Conservation (phyloP, 768 basidiomycete genomes). For the Porpolomopsis calyptriformis region DNA sequence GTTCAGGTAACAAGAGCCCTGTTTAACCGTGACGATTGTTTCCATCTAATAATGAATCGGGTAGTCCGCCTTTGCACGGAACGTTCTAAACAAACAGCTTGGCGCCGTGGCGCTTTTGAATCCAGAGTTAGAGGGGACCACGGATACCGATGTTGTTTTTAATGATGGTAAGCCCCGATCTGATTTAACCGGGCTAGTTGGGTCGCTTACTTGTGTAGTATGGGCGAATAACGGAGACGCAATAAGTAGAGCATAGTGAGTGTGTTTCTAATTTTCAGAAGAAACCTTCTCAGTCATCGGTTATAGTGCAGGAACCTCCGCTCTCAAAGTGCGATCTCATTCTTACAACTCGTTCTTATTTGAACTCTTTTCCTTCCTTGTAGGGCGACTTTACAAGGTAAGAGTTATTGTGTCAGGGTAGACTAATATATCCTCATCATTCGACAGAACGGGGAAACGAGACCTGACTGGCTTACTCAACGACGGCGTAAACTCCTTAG, state of each 20-base stretch:
- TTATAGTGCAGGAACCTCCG: constrained; percentile 86
- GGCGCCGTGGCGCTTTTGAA: constrained; percentile 60
- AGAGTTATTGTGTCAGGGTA: neutral
- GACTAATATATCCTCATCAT: constrained; percentile 8
- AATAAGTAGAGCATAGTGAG: constrained; percentile 79
- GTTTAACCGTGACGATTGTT: neutral
- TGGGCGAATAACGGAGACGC: constrained; percentile 99
- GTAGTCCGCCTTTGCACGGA: constrained; percentile 85
- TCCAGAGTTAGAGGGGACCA: constrained; percentile 39
- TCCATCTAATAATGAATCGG: neutral
- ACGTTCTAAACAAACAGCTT: constrained; percentile 66
- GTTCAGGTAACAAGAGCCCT: constrained; percentile 50
- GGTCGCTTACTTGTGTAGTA: no score
- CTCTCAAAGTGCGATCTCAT: constrained; percentile 62
- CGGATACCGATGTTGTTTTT: constrained; percentile 62
- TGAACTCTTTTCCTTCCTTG: constrained; percentile 4
- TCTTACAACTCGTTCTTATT: constrained; percentile 1
- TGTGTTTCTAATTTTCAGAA: constrained; percentile 10
- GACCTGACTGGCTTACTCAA: constrained; percentile 87
- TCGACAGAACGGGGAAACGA: constrained; percentile 80
- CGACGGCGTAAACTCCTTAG: constrained; percentile 91
- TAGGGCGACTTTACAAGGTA: constrained; percentile 86
- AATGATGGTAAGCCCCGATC: constrained; percentile 69
- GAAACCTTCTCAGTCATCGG: neutral
- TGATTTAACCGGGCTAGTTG: no score